Percentiles rank a stretch among this genome's conserved stretches.
Conservation (phyloP, 2,329 filamentous ascomycete species). For the Stylonectria norvegica region DNA sequence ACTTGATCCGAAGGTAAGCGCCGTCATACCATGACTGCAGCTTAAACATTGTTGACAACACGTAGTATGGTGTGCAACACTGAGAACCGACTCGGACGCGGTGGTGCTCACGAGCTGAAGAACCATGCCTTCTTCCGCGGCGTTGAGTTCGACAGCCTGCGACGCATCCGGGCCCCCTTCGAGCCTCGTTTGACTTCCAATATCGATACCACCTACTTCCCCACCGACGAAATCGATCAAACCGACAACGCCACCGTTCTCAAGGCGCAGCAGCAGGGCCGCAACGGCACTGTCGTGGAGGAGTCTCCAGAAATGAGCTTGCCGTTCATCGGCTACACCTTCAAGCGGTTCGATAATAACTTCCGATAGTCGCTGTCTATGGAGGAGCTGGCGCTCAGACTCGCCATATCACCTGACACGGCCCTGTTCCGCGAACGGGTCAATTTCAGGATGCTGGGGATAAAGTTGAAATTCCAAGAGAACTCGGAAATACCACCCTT, state of each 20-base stretch:
- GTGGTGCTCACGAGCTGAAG: conserved; percentile 90
- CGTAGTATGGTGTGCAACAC: conserved; percentile 86
- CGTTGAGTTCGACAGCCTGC: conserved; percentile 89
- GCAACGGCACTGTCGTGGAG: conserved; percentile 56
- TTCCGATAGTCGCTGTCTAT: conserved; percentile 46
- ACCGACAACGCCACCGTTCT: conserved; percentile 87
- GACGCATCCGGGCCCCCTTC: conserved; percentile 90
- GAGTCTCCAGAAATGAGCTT: conserved; percentile 92
- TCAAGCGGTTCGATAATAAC: conserved; percentile 88
- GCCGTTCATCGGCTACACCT: conserved; percentile 67
- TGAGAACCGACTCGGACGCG: conserved; percentile 83
- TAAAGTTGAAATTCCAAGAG: background rate
- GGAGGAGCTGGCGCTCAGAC: conserved; percentile 4
- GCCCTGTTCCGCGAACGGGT: conserved; percentile 21
- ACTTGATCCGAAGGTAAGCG: conserved; percentile 80
- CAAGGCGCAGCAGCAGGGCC: conserved; percentile 72
- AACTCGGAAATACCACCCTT: background rate
- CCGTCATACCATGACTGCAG: background rate
- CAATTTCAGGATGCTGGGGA: background rate
- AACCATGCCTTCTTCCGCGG: conserved; percentile 93
- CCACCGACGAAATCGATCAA: conserved; percentile 96
- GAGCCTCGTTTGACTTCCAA: conserved; percentile 91
- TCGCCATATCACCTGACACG: conserved; percentile 1
- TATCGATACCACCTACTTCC: conserved; percentile 97
- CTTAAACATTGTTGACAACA: conserved; percentile 9